Conservation (phyloP, 2,329 filamentous ascomycete species). For the Xylariomycetidae sp. region DNA sequence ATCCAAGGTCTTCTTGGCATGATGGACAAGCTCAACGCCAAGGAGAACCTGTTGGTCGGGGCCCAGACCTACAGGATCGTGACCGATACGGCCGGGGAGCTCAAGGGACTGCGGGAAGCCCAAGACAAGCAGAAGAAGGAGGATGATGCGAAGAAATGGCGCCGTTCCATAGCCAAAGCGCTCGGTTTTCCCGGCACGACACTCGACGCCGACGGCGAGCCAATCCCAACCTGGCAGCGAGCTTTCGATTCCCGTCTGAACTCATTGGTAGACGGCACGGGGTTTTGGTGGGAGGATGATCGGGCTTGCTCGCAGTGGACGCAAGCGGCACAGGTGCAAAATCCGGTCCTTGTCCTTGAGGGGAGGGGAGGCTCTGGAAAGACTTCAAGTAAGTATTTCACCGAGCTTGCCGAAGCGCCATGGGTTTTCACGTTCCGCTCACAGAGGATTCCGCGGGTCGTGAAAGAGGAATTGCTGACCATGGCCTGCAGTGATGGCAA, state of each 20-base stretch:
- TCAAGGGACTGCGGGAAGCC: conserved; percentile 22
- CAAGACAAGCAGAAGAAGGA: conserved; percentile 26
- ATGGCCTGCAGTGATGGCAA: conserved; percentile 19
- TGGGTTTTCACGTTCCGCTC: too few relatives aligned
- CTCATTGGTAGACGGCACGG: conserved; percentile 23
- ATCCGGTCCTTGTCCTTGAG: conserved; percentile 21
- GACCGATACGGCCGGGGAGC: conserved; percentile 24
- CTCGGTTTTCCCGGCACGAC: conserved; percentile 21
- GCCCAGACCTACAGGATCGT: conserved; percentile 29
- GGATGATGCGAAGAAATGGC: conserved; percentile 27
- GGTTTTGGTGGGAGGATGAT: conserved; percentile 21
- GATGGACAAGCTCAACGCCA: conserved; percentile 28
- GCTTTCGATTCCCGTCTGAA: conserved; percentile 24
- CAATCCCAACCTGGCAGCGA: conserved; percentile 23
- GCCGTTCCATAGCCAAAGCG: conserved; percentile 20
- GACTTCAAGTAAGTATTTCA: conserved; percentile 19
- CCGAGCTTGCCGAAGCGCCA: too few relatives aligned
- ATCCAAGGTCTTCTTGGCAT: conserved; percentile 25
- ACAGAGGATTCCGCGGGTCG: too few relatives aligned
- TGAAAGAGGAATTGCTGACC: conserved; percentile 1
- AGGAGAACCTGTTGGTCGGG: conserved; percentile 27
- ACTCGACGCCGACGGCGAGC: conserved; percentile 25
- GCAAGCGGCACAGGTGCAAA: conserved; percentile 11
- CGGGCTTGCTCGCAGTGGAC: conserved; percentile 18
- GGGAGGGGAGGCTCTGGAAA: conserved; percentile 26